Evolutionary conservation across 441 rosid species (phyloP), one percentile per base, ranked within the genome.

Genomic region (Rhodomyrtus psidioides): DNA sequence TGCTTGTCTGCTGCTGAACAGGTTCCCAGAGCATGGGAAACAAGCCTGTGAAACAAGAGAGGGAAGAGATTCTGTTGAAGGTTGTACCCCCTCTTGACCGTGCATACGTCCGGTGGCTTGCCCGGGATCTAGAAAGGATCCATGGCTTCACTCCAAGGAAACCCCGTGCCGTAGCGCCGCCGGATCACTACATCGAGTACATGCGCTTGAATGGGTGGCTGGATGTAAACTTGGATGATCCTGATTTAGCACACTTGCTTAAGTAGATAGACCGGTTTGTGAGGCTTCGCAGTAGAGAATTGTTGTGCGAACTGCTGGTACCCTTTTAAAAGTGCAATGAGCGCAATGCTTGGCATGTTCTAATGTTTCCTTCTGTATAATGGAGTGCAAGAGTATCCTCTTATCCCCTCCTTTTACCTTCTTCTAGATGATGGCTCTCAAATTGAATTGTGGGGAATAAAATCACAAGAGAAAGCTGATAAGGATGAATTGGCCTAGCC

Each of bases 151-250:
- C 88, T 51, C 92, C 94, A 1, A 92, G 83, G 87, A 92, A 92
- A 60, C 89, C 90, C 44, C 86, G 88, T 13, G 88, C 97, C 0
- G 86, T 96, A 60, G 90, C 90, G 83, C 98, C 99, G 42, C 98
- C 96, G 0, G 97, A 95, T 90, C 95, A 89, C 79, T 95, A 94
- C 89, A 88, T 93, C 6, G 94, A 93, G 88, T 90, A 87, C 86
- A 94, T 94, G 98, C 90, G 88, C 82, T 86, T 93, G 75, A 90
- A 94, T 59, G 97, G 98, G 57, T 90, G 89, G 92, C 87, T 95
- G 87, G 97, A 94, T 86, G 93, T 94, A 84, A 92, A 91, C 90
- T 86, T 94, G 91, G 92, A 96, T 83, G 98, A 96, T 89, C 98
- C 96, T 75, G 95, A 94, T 89, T 91, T 95, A 6, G 92, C 93